Evolutionary conservation across 768 basidiomycete species (phyloP).

Genomic region (Tricholoma sp.): DNA sequence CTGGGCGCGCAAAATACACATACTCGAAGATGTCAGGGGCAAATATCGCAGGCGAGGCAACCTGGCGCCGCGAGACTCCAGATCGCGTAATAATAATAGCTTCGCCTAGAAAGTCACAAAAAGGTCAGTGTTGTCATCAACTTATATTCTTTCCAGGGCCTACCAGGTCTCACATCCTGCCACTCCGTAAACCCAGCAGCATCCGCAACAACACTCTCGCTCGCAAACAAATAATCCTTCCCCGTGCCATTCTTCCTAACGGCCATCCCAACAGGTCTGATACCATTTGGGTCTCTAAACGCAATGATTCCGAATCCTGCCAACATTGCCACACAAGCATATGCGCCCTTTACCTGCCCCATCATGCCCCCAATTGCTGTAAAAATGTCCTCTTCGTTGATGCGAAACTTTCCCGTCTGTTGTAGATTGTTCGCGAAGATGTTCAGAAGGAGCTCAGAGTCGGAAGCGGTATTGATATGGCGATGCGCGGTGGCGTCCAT

Average conservation of each 20-base stretch:
- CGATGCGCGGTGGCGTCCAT: constrained; percentile 96
- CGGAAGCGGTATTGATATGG: constrained; percentile 98
- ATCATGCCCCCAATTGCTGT: constrained; percentile 88
- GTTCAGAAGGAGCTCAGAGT: constrained; percentile 95
- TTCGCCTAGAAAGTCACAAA: constrained; percentile 56
- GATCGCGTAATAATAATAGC: constrained; percentile 91
- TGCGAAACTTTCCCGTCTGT: constrained; percentile 97
- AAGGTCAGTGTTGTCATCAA: neutral
- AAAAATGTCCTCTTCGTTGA: constrained; percentile 99
- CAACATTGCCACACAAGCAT: constrained; percentile 98
- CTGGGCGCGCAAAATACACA: constrained; percentile 97
- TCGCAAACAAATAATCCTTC: constrained; percentile 85
- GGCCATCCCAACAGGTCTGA: constrained; percentile 88
- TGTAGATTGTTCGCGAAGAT: constrained; percentile 97
- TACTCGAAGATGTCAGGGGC: constrained; percentile 99
- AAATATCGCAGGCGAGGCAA: constrained; percentile 66
- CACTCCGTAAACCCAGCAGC: constrained; percentile 88
- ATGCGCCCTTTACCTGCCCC: constrained; percentile 85
- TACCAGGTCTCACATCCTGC: constrained; percentile 91
- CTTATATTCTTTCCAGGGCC: constrained; percentile 12
- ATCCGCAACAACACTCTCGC: constrained; percentile 95
- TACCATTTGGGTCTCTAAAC: constrained; percentile 97
- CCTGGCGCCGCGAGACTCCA: constrained; percentile 68
- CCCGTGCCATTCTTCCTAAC: constrained; percentile 54
- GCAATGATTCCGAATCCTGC: constrained; percentile 98